Evolutionary conservation across 495 filamentous ascomycete genomes (phyloP).

Genomic region (Usnea hakonensis): DNA sequence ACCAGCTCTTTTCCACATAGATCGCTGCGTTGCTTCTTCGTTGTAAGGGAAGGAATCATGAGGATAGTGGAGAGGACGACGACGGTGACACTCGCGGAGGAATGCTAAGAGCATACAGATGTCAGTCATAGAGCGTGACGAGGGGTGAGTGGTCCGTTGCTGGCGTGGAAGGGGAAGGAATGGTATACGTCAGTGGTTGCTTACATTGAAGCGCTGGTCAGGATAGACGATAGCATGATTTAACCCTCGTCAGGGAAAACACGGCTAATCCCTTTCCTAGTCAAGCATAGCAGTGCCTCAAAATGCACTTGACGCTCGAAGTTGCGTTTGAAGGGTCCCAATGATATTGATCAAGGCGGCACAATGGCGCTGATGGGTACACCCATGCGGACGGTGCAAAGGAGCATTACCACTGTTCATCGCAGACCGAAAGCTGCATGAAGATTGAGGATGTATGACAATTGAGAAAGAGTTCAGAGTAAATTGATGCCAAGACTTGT

Average conservation of each 20-base stretch:
- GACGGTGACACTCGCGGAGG: not conserved
- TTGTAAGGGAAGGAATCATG: not conserved
- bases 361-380: too few relatives aligned
- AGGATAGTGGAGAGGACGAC: not conserved
- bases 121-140: not conserved
- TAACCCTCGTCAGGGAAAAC: not conserved
- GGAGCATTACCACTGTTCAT: too few relatives aligned
- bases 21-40: too few relatives aligned
- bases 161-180: not conserved
- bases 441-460: not conserved
- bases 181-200: not conserved
- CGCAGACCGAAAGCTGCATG: too few relatives aligned
- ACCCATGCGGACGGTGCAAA: too few relatives aligned
- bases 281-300: too few relatives aligned
- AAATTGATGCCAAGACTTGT: not conserved
- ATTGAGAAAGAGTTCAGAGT: not conserved
- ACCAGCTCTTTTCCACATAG: too few relatives aligned
- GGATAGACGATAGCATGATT: not conserved
- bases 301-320: too few relatives aligned
- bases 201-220: not conserved
- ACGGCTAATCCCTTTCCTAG: too few relatives aligned
- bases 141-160: not conserved
- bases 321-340: too few relatives aligned
- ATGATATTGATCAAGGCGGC: too few relatives aligned
- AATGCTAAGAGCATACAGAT: not conserved